Evolutionary conservation across 345 rosid genomes (phyloP).

Genomic region (Bruguiera gymnorhiza): DNA sequence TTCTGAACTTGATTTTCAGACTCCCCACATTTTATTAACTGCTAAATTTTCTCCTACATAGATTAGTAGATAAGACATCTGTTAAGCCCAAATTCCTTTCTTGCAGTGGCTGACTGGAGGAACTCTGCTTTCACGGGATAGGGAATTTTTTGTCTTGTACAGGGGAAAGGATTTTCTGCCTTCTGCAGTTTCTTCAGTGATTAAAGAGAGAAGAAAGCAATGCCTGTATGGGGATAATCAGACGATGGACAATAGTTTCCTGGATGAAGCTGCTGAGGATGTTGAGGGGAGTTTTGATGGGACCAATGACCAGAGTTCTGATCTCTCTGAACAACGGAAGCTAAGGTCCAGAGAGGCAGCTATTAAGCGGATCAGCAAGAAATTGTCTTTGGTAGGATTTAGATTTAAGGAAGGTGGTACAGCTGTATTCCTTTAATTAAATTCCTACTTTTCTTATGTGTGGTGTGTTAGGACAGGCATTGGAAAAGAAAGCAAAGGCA

Average conservation of each 20-base stretch:
- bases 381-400: constrained; percentile 64
- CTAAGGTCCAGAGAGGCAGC: constrained; percentile 45
- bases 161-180: constrained; percentile 98
- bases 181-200: constrained; percentile 75
- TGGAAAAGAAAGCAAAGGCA: constrained; percentile 79
- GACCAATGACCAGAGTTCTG: constrained; percentile 16
- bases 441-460: constrained; percentile 13
- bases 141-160: constrained; percentile 74
- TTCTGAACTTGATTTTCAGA: too few relatives aligned
- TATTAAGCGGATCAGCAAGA: constrained; percentile 49
- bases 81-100: constrained; percentile 26
- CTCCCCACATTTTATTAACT: too few relatives aligned
- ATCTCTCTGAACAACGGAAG: constrained; percentile 31
- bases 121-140: constrained; percentile 71
- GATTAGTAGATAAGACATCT: not conserved
- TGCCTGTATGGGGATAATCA: constrained; percentile 33
- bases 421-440: constrained; percentile 10
- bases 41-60: too few relatives aligned
- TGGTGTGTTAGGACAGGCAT: constrained; percentile 42
- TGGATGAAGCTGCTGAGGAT: constrained; percentile 24
- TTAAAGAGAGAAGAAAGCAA: constrained; percentile 67
- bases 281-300: constrained; percentile 18
- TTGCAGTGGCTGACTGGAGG: constrained; percentile 93
- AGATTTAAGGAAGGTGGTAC: constrained; percentile 18
- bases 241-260: constrained; percentile 18